Evolutionary conservation across 2,329 filamentous ascomycete genomes (phyloP).

Genomic region (Metarhizium guizhouense): DNA sequence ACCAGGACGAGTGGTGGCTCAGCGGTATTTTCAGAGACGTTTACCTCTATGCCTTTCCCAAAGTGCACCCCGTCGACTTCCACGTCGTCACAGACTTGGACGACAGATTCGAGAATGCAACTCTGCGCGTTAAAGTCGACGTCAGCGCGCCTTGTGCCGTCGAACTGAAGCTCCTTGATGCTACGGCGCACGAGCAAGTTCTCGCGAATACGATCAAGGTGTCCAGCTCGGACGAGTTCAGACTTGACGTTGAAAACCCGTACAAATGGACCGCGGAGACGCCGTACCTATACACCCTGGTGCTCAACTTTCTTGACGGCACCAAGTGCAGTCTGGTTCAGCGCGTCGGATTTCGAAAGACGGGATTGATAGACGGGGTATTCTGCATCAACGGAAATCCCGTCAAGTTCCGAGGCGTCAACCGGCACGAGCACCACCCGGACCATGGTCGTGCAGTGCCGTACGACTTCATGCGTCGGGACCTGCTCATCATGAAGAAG

Average conservation of each 20-base stretch:
- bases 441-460: constrained; percentile 53
- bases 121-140: constrained; percentile 35
- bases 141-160: constrained; percentile 27
- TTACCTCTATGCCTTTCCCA: constrained; percentile 52
- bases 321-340: constrained; percentile 34
- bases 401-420: constrained; percentile 58
- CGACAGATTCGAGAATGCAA: constrained; percentile 42
- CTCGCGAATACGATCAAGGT: constrained; percentile 17
- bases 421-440: constrained; percentile 63
- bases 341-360: constrained; percentile 53
- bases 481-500: constrained; percentile 57
- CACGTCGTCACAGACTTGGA: constrained; percentile 48
- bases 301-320: constrained; percentile 24
- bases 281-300: constrained; percentile 49
- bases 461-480: constrained; percentile 48
- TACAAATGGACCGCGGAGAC: constrained; percentile 62
- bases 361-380: constrained; percentile 52
- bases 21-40: constrained; percentile 63
- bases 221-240: constrained; percentile 27
- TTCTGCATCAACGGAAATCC: constrained; percentile 56
- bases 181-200: constrained; percentile 15
- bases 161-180: constrained; percentile 26
- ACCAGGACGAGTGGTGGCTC: constrained; percentile 63
- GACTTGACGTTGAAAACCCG: constrained; percentile 38
- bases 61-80: constrained; percentile 45